Percentiles rank a stretch among this genome's conserved stretches.
These are phyloP conservation scores for Kuraishia floccosa DNA, from an alignment of 805 yeast genomes.

Conservation along the genomic window DNA sequence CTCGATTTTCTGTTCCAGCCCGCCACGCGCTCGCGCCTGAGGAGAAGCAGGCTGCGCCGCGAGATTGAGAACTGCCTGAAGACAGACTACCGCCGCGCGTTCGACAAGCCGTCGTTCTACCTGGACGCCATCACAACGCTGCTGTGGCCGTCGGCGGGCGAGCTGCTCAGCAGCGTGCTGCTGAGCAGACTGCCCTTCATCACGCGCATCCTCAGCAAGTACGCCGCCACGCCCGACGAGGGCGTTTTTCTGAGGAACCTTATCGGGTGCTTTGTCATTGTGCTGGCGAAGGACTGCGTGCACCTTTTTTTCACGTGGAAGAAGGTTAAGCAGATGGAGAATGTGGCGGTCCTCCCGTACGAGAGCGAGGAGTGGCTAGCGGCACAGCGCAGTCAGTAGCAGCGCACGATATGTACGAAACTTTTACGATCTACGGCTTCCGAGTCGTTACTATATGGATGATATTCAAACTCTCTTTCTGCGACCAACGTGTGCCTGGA, in stretches of 20 bases:
- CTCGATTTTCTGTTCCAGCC: slow-evolving; percentile 3
- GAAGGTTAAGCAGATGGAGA: slow-evolving; percentile 15
- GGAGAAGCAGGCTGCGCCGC: slow-evolving; percentile 11
- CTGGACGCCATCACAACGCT: slow-evolving; percentile 14
- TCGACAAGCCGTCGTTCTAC: slow-evolving; percentile 8
- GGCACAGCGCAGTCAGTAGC: too few relatives aligned
- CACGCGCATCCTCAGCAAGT: slow-evolving; percentile 9
- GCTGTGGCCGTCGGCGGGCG: slow-evolving; percentile 22
- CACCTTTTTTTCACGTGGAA: slow-evolving; percentile 20
- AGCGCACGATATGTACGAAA: too few relatives aligned
- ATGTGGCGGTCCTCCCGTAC: slow-evolving; percentile 4
- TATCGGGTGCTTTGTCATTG: slow-evolving; percentile 19
- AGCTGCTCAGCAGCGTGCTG: slow-evolving; percentile 9
- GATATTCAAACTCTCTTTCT: slow-evolving; percentile 49
- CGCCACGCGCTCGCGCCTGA: slow-evolving; percentile 5
- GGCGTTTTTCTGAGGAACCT: slow-evolving; percentile 19
- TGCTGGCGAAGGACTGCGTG: slow-evolving; percentile 18
- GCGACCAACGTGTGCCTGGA: slow-evolving; percentile 95
- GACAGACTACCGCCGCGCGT: slow-evolving; percentile 16
- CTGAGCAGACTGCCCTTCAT: slow-evolving; percentile 12
- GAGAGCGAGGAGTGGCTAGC: slow-evolving; percentile 1
- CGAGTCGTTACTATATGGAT: too few relatives aligned
- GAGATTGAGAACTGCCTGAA: slow-evolving; percentile 15
- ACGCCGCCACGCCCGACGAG: slow-evolving; percentile 24
- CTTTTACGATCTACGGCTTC: too few relatives aligned